Evolutionary conservation across 2,329 filamentous ascomycete genomes (phyloP), one percentile per base, ranked within the genome.

Genomic region (Pezicula carpinea): DNA sequence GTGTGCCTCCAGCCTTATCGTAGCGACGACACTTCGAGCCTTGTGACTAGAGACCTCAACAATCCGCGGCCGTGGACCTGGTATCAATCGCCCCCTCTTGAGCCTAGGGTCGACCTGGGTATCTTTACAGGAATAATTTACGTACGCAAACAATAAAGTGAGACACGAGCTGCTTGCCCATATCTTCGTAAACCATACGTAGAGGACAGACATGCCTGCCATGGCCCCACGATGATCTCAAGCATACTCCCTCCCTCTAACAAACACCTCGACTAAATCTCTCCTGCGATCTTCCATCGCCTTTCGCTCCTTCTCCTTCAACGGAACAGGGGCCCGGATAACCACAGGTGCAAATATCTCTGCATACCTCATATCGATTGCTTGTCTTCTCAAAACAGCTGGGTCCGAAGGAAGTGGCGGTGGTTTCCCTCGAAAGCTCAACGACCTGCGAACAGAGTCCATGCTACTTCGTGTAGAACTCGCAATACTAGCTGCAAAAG

Each of bases 191-290:
- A 6, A 8, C 11, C 11, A 26, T 8, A 4, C 11, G 23, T 8
- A 10, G 3, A 26, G 23, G 23, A 26, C 23, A 6, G 7, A 26
- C 23, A 26, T 8, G 6, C 23, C 23, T 26, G 7, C 6, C 23
- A 23, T 26, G 22, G 14, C n/a, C 14, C 17, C 32, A n/a, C 39
- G 32, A 15, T 35, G 38, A 39, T 17, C 18, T 38, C 22, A 6
- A 38, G 15, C 40, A 40, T 23, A 15, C 39, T 39, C 35, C 32
- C 38, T 46, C 31, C 43, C 32, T 42, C 22, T 50, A 49, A 89
- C 60, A 54, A 95, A 95, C 22, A 89, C 69, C 61, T 90, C 86
- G 23, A 95, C 62, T 11, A 91, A 67, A 8, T 75, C 75, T 47
- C 75, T 73, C 69, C 82, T 85, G 62, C 79, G 78, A 48, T 86